Base-by-base conservation (phyloP, 2,329 filamentous ascomycete genomes). In the Lecanicillium sp. region DNA sequence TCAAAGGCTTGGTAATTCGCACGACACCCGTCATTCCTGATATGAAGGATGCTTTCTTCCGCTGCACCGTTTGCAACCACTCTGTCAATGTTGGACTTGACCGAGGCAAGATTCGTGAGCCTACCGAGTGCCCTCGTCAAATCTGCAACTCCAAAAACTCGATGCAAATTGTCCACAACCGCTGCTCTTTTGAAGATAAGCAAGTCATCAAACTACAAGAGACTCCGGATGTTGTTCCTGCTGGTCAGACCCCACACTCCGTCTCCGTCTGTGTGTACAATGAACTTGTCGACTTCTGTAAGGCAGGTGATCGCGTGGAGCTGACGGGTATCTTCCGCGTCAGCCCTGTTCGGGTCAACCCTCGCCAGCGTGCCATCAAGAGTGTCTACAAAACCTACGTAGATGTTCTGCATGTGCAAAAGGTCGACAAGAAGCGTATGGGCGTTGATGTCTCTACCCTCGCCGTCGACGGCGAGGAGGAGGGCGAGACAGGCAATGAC, bases 31-130 rank as follows among this genome's bases (percentile, higher is more conserved):
- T 98, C 48, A 97, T 98, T 47, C 92, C 92, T 1, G 92, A 98
- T 53, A 98, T 98, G 94, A 96, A 94, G 65, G 87, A 95, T 57
- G 92, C 92, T 1, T 96, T 95, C 66, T 98, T 98, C 77, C 84
- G 87, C 46, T 98, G 92, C 65, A 86, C 87, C 42, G 79, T 90
- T 18, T 98, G 92, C 64, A 87, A 88, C 53, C 87, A 96, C 62
- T 90, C 86, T 4, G 79, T 94, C 44, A 86, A 84, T 46, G 87
- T 96, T 39, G 84, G 88, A 41, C 84, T 98, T 53, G 92, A 98
- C 57, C 84, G 92, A 54, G 92, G 94, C 60, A 92, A 90, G 66
- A 98, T 98, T 53, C 82, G 87, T 17, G 92, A 98, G 60, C 92
- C 92, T 2, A 96, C 87, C 1, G 76, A 82, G 50, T 98, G 92